Base-by-base conservation (phyloP, 768 basidiomycete genomes). In the Dictyophora rubrovolvata region DNA sequence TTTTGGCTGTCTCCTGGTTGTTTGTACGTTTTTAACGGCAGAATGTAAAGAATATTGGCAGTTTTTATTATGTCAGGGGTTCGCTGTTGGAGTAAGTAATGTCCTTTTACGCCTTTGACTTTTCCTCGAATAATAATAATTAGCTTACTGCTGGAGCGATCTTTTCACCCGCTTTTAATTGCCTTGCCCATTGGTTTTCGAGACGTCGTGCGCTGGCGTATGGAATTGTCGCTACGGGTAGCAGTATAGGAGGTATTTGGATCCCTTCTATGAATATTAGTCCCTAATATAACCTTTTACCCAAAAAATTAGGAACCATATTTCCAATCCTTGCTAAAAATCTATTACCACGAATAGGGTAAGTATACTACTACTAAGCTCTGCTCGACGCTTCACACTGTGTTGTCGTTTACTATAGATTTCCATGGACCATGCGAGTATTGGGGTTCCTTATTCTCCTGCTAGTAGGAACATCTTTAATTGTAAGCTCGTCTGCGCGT, bases 31-130 rank as follows among this genome's bases (percentile, higher is more conserved):
- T 64, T 72, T 90, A n/a, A 72, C 78, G 6, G 85, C 85, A 0
- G 74, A 89, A 71, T 90, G 89, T 65, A 84, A 72, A 11, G 60
- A 76, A 59, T 90, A 83, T 65, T 90, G 88, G 89, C 86, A 90
- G 6, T 85, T 89, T 63, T 64, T 90, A 21, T 75, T 90, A 0
- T 87, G 81, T 60, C 88, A 90, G 67, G 88, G 88, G 0, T 64
- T 89, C 37, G 78, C 77, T 0, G 69, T 82, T 12, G 88, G 88
- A 20, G 82, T 86, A 59, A 60, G 84, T 71, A 4, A 28, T 28
- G 28, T 50, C 0, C 17, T 9, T 7, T 9, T 28, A n/a, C 33
- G n/a, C 17, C 8, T 22, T 22, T 47, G 35, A 16, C n/a, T 55
- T 18, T 20, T 9, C 53, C 10, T 8, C 3, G 6, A 36, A 3